phyloP scores from a whole-genome alignment of 2,329 filamentous ascomycete species.

The Colletotrichum aenigma region DNA sequence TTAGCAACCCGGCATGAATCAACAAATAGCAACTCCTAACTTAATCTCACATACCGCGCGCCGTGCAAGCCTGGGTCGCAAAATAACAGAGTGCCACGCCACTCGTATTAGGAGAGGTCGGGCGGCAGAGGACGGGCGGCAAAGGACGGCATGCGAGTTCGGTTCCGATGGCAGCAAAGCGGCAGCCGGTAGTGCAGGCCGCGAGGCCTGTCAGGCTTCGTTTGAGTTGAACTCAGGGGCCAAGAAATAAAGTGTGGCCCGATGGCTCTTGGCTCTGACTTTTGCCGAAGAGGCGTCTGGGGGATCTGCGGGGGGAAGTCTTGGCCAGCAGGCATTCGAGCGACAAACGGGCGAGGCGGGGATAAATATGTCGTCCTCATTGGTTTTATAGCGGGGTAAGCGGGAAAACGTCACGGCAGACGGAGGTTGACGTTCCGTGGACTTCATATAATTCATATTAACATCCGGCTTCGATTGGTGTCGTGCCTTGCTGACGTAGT shows the following conservation, averaged over 20 bases:
- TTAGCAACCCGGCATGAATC: not conserved
- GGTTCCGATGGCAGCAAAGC: not conserved
- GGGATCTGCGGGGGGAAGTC: slow-evolving; percentile 7
- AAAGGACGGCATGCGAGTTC: not conserved
- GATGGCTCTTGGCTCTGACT: not conserved
- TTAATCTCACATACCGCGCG: not conserved
- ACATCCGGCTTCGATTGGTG: not conserved
- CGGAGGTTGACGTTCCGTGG: slow-evolving; percentile 1
- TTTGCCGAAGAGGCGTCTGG: slow-evolving; percentile 10
- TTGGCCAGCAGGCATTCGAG: not conserved
- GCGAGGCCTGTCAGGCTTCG: not conserved
- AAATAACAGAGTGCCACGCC: too few relatives aligned
- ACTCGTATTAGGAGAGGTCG: not conserved
- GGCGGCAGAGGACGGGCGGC: not conserved
- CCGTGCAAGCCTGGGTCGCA: not conserved
- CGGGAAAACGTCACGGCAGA: not conserved
- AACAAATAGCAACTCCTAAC: not conserved
- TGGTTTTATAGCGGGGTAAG: not conserved
- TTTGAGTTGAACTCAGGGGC: not conserved
- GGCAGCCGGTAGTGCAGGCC: too few relatives aligned
- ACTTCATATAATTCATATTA: not conserved
- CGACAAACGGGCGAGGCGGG: not conserved
- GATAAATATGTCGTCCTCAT: not conserved
- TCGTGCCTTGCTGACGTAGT: not conserved
- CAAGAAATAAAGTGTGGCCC: not conserved